These are phyloP conservation scores for Bondarzewia mesenterica DNA, from an alignment of 1,284 basidiomycete species.

Conservation along the genomic window DNA sequence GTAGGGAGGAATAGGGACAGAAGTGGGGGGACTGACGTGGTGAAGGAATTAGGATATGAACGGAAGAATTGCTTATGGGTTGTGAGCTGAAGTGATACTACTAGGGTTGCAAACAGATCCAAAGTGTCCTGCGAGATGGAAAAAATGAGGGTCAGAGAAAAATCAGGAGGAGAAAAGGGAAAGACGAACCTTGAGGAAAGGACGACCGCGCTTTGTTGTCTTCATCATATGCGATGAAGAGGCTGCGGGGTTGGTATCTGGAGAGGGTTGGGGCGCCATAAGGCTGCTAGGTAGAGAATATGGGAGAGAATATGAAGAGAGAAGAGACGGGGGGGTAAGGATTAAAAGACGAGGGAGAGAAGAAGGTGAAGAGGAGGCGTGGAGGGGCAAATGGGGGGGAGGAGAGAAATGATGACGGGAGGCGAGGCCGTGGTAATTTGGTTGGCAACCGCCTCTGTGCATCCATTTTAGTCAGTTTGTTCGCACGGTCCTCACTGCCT, in stretches of 20 bases:
- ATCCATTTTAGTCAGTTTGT: not conserved
- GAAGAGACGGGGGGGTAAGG: too few species aligned
- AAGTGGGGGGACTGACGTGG: slow-evolving; percentile 67
- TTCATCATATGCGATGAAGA: slow-evolving; percentile 92
- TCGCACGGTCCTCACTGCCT: not conserved
- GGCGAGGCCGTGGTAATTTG: slow-evolving; percentile 9
- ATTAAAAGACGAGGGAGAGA: not conserved
- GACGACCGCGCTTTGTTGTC: slow-evolving; percentile 88
- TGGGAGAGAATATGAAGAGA: not conserved
- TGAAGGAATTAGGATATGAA: slow-evolving; percentile 90
- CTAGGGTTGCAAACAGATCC: slow-evolving; percentile 94
- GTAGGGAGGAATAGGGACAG: slow-evolving; percentile 5
- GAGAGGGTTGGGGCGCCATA: slow-evolving; percentile 16
- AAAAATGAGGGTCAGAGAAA: slow-evolving; percentile 8
- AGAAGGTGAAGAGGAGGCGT: not conserved
- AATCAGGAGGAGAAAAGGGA: slow-evolving; percentile 4
- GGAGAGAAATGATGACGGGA: not conserved
- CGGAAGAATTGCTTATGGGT: slow-evolving; percentile 96
- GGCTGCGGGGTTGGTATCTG: slow-evolving; percentile 24
- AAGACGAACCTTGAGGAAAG: slow-evolving; percentile 76
- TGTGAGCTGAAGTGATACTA: slow-evolving; percentile 87
- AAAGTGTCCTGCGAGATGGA: slow-evolving; percentile 74
- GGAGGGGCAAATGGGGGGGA: slow-evolving; percentile 8
- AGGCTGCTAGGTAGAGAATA: not conserved
- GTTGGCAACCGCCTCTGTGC: slow-evolving; percentile 11